Evolutionary conservation across 257 asterid genomes (phyloP).

Genomic region (Przewalskia tangutica): DNA sequence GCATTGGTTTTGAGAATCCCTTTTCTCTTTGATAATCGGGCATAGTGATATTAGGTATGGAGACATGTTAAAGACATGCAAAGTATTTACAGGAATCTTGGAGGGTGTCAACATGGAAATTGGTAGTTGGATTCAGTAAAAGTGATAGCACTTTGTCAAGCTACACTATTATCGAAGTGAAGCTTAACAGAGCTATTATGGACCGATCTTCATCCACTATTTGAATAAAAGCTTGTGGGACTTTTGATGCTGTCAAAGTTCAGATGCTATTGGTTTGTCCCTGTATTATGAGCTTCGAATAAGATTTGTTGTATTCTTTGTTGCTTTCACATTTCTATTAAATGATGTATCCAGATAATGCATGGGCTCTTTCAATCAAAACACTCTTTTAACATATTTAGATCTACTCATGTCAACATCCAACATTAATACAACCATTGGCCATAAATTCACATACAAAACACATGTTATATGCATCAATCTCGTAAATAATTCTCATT

Average conservation of each 20-base stretch:
- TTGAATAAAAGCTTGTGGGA: neutral
- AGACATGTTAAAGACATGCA: neutral
- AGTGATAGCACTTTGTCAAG: neutral
- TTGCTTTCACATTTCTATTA: neutral
- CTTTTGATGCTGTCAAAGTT: neutral
- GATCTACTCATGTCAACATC: neutral
- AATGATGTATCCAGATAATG: neutral
- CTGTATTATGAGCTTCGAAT: neutral
- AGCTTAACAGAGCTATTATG: slow-evolving; percentile 1
- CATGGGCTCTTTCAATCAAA: neutral
- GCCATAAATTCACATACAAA: no score
- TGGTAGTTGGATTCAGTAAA: neutral
- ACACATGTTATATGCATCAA: no score
- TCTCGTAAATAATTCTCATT: no score
- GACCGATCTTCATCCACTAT: neutral
- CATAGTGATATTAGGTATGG: neutral
- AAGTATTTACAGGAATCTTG: neutral
- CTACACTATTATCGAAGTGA: neutral
- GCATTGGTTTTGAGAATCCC: neutral
- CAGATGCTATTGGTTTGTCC: neutral
- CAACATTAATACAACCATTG: no score
- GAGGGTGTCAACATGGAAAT: neutral
- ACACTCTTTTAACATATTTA: neutral
- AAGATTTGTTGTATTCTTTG: neutral
- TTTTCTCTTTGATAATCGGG: neutral